Percentiles rank a stretch among this genome's conserved stretches.
phyloP scores from a whole-genome alignment of 345 rosid species.

The Luvunga scandens region DNA sequence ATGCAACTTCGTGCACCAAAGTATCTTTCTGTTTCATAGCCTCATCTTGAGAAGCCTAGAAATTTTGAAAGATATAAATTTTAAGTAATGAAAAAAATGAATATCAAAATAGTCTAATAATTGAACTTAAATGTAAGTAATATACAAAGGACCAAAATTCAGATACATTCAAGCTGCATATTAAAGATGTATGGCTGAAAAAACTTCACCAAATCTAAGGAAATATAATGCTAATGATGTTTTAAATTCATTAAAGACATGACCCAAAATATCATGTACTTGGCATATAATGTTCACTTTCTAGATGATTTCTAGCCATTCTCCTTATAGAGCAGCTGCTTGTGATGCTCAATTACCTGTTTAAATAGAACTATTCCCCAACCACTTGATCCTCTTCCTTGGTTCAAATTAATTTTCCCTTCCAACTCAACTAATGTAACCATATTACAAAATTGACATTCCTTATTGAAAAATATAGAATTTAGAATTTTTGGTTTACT shows the following conservation, averaged over 20 bases:
- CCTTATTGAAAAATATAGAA: not conserved
- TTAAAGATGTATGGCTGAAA: not conserved
- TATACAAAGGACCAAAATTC: not conserved
- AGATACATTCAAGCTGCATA: not conserved
- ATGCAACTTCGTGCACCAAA: conserved; percentile 60
- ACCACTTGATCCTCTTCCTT: not conserved
- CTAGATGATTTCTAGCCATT: not conserved
- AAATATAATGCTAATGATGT: not conserved
- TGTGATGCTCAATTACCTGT: not conserved
- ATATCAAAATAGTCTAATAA: not conserved
- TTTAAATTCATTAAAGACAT: not conserved
- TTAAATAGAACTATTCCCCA: not conserved
- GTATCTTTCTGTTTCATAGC: conserved; percentile 64
- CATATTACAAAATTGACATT: not conserved
- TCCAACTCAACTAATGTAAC: not conserved
- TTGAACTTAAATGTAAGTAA: not conserved
- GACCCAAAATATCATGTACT: not conserved
- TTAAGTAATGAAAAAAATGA: not conserved
- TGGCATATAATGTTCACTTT: not conserved
- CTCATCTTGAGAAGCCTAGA: conserved; percentile 77
- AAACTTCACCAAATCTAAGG: not conserved
- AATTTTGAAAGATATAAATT: conserved; percentile 12
- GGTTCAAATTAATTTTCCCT: not conserved
- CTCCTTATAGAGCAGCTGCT: not conserved
- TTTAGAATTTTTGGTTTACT: not conserved